Evolutionary conservation across 805 yeast genomes (phyloP).

Genomic region (Myxozyma kluyveri): DNA sequence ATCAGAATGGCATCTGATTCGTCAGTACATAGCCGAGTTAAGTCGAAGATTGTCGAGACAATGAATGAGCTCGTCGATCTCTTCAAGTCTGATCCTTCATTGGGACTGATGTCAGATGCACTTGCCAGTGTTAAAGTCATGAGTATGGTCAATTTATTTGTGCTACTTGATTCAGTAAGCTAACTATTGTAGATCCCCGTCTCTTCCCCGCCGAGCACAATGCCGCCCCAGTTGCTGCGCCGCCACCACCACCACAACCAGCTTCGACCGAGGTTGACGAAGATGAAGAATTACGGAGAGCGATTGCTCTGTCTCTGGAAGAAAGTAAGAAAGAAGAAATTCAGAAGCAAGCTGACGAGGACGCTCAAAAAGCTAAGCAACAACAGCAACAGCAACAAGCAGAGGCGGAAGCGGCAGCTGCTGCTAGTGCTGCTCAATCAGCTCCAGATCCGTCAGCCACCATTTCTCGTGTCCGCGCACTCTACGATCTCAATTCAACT

Average conservation of each 20-base stretch:
- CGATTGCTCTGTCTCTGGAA: constrained; percentile 66
- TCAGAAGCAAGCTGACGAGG: constrained; percentile 8
- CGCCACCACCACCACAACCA: constrained; percentile 28
- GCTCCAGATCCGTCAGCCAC: constrained; percentile 34
- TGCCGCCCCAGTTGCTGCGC: constrained; percentile 43
- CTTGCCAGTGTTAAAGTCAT: constrained; percentile 48
- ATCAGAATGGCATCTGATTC: constrained; percentile 52
- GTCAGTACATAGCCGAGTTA: constrained; percentile 64
- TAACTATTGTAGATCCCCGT: constrained; percentile 37
- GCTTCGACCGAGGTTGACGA: constrained; percentile 43
- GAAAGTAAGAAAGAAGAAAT: constrained; percentile 45
- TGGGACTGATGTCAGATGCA: constrained; percentile 65
- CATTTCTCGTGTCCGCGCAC: constrained; percentile 71
- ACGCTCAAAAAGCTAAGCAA: neutral
- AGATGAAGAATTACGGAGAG: constrained; percentile 77
- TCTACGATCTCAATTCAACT: constrained; percentile 72
- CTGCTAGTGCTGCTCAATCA: constrained; percentile 4
- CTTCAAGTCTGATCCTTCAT: constrained; percentile 71
- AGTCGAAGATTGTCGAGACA: constrained; percentile 61
- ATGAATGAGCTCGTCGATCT: constrained; percentile 63
- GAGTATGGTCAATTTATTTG: constrained; percentile 27
- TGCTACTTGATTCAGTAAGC: neutral
- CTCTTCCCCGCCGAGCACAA: constrained; percentile 57
- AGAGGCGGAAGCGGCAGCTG: neutral
- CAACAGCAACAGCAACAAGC: constrained; percentile 11